Percentiles rank a stretch among this genome's conserved stretches.
phyloP scores from a whole-genome alignment of 208 protist species.

The Balamuthia mandrillaris region DNA sequence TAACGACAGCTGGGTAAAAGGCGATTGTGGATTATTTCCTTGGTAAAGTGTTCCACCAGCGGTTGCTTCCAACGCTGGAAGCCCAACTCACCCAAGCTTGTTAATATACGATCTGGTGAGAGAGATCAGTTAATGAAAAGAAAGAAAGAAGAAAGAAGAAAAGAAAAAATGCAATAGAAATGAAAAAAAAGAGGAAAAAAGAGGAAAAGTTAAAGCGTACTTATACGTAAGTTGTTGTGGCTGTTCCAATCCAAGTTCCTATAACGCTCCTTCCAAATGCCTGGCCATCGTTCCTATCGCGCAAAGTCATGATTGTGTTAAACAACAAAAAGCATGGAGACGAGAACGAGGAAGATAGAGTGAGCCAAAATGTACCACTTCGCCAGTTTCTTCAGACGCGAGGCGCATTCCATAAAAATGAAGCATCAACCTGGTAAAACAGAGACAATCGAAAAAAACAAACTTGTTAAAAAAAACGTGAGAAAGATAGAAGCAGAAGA shows the following conservation, averaged over 20 bases:
- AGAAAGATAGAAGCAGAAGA: no score
- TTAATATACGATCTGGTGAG: slow-evolving; percentile 26
- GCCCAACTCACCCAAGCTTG: slow-evolving; percentile 37
- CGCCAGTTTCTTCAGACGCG: slow-evolving; percentile 21
- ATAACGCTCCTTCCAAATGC: slow-evolving; percentile 28
- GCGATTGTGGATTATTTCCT: slow-evolving; percentile 4
- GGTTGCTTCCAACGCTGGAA: slow-evolving; percentile 36
- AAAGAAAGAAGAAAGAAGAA: background rate
- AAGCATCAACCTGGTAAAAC: slow-evolving; percentile 39
- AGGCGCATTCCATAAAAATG: slow-evolving; percentile 39
- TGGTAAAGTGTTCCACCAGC: slow-evolving; percentile 29
- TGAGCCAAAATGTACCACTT: no score
- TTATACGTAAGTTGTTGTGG: slow-evolving; percentile 31
- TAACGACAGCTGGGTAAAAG: slow-evolving; percentile 9
- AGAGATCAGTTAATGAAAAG: background rate
- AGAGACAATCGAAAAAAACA: no score
- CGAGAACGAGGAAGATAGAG: no score
- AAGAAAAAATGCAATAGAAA: background rate
- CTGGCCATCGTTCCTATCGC: background rate
- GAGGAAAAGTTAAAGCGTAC: background rate
- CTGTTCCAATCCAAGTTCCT: slow-evolving; percentile 40
- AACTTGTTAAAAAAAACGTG: no score
- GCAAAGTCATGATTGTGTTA: no score
- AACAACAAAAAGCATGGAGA: no score
- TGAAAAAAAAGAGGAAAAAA: background rate